Conservation (phyloP, 495 filamentous ascomycete species). For the Ascodesmis nigricans region DNA sequence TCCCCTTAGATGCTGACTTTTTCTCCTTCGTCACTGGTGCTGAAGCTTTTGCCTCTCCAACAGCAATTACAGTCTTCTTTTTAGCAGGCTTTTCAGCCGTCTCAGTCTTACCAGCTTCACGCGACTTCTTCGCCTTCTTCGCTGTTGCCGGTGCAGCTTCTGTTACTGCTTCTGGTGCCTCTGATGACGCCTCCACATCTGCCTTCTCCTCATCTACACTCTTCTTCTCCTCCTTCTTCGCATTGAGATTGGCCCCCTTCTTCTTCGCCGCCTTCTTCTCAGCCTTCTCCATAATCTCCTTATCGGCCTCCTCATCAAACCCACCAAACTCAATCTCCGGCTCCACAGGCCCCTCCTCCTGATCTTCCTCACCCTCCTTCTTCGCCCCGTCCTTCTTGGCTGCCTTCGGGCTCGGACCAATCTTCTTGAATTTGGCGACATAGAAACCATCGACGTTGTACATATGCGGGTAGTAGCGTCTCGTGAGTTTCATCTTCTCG, state of each 20-base stretch:
- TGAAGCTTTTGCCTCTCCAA: slow-evolving; percentile 12
- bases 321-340: slow-evolving; percentile 37
- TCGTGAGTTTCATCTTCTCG: slow-evolving; percentile 58
- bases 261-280: slow-evolving; percentile 34
- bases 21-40: too few relatives aligned
- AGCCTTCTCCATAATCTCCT: slow-evolving; percentile 36
- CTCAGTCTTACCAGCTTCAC: slow-evolving; percentile 17
- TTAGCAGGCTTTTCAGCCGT: slow-evolving; percentile 13
- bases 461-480: slow-evolving; percentile 79
- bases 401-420: slow-evolving; percentile 43
- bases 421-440: slow-evolving; percentile 91
- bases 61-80: slow-evolving; percentile 2
- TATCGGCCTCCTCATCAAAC: slow-evolving; percentile 41
- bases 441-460: slow-evolving; percentile 99
- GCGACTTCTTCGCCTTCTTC: slow-evolving; percentile 25
- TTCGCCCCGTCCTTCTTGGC: slow-evolving; percentile 24
- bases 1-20: slow-evolving; percentile 13
- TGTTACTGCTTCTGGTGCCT: slow-evolving; percentile 4
- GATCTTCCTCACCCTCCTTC: slow-evolving; percentile 24
- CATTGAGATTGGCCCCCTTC: slow-evolving; percentile 47
- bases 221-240: slow-evolving; percentile 12
- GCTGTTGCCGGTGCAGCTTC: slow-evolving; percentile 21
- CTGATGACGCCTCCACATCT: slow-evolving; percentile 1
- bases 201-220: slow-evolving; percentile 1
- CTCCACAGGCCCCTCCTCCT: slow-evolving; percentile 15